Evolutionary conservation across 192 early-diverging fungal species (phyloP), one percentile per base, ranked within the genome.

Genomic region (Backusella sp.): DNA sequence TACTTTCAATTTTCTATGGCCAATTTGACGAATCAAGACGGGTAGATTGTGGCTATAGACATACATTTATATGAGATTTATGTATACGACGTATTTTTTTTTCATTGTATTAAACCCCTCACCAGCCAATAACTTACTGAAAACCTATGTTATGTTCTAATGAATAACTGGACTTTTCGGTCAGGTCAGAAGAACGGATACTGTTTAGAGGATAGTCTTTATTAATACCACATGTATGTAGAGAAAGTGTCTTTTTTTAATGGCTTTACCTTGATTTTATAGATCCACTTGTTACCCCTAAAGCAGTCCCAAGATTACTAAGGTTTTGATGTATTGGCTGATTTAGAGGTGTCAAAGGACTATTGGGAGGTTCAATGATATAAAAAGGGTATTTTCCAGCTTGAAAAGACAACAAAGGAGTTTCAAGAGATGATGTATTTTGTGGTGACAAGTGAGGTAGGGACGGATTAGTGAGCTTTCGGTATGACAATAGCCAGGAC

Each of bases 1-100:
- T 3, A 78, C 17, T 15, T 35, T 52, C 7, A 78, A 3, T 62
- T 68, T 72, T 62, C 49, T 73, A 49, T 26, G 34, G 8, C 77
- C 77, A 52, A 78, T 78, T 72, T 73, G 71, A 23, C 62, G 73
- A 62, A 78, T 73, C 1, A 44, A 73, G 32, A 78, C 77, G 8
- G 36, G 70, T 26, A 78, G 35, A 78, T 78, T 78, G 26, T 53
- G 72, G 44, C 77, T 78, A 65, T 30, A 23, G 2, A 11, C 11
- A 26, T 59, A 11, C 8, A 52, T 4, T 11, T 17, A 32, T 30
- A 4, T 69, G n/a, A 39, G 68, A 26, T 26, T 6, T 26, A 21
- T 23, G 36, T 26, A 46, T n/a, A 49, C 26, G 1, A 12, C 14
- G 12, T 44, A 46, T 42, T 17, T 26, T 26, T 3, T 36, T 23